Base-by-base conservation (phyloP, 2,329 filamentous ascomycete genomes). In the Neofusicoccum parvum region DNA sequence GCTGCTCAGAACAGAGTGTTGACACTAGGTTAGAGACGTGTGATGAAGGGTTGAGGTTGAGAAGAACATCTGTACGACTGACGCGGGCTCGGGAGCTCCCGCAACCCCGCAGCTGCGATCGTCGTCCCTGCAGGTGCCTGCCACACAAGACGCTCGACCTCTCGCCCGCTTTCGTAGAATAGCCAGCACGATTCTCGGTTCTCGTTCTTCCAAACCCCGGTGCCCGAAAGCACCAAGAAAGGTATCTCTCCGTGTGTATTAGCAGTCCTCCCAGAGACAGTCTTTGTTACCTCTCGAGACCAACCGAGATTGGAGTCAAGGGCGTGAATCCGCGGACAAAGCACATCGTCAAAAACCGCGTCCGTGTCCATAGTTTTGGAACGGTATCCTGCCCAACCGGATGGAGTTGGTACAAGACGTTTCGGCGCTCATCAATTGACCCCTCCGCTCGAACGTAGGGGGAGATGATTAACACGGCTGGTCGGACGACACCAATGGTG, bases 301-400 rank as follows among this genome's bases (percentile, higher is more conserved):
- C 59, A 32, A 43, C 58, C 75, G 72, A 75, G 76, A 79, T 73
- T 63, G 86, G 87, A 90, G 90, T 88, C 79, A 82, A 75, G 66
- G 37, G 74, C 83, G 75, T 84, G 88, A 85, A 45, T 60, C 46
- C 49, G 64, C 92, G 92, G 86, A 90, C 92, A 96, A 97, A 97
- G 87, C 80, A 94, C 92, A 89, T 96, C 92, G 85, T 84, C 85
- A 96, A 97, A 97, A 96, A 88, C 87, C 92, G 92, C 87, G 86
- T 84, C 79, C 77, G 74, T 81, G 81, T 79, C 76, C 76, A 70
- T 70, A 70, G 67, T 73, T 75, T 76, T 74, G 75, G 68, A 72
- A 54, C 41, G 53, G 49, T 46, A 67, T 70, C 67, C 68, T 69
- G 58, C 72, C 71, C 67, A 70, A 68, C 14, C 45, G 23, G 54